phyloP scores from a whole-genome alignment of 2,329 filamentous ascomycete genomes.

The Pestalotiopsis sp. region DNA sequence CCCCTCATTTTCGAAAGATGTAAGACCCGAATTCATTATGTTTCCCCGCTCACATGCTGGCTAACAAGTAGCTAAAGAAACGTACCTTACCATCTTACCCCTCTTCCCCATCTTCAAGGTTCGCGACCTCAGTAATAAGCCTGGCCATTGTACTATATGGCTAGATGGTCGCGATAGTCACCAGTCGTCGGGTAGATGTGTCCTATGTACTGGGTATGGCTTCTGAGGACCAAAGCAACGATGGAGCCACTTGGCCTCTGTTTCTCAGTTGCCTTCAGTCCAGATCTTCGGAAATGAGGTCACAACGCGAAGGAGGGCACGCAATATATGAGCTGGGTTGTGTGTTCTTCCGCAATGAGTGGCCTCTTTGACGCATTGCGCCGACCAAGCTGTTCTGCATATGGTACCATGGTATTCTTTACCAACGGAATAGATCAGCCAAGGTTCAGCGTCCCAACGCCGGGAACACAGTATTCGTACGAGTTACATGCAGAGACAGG shows the following conservation, averaged over 20 bases:
- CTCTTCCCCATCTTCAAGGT: background rate
- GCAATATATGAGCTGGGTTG: background rate
- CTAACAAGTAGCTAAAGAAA: background rate
- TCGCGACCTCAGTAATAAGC: background rate
- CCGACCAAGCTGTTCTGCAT: background rate
- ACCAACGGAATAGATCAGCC: background rate
- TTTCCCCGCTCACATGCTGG: constrained; percentile 9
- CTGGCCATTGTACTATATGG: background rate
- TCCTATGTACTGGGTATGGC: background rate
- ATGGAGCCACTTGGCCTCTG: background rate
- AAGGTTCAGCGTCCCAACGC: background rate
- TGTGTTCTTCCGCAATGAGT: background rate
- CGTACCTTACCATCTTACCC: background rate
- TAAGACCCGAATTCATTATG: background rate
- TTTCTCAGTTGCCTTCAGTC: background rate
- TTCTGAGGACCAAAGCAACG: background rate
- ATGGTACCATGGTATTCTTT: background rate
- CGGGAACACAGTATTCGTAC: background rate
- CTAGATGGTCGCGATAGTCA: background rate
- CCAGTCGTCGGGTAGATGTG: background rate
- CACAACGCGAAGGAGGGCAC: background rate
- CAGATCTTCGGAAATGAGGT: background rate
- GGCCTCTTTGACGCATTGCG: background rate
- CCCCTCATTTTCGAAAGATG: constrained; percentile 4
- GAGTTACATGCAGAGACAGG: background rate